A percentile compares a stretch with the other conserved stretches of the same genome.
Evolutionary conservation across 495 filamentous ascomycete species (phyloP).

Genomic region (Xanthoparmelia taractica): DNA sequence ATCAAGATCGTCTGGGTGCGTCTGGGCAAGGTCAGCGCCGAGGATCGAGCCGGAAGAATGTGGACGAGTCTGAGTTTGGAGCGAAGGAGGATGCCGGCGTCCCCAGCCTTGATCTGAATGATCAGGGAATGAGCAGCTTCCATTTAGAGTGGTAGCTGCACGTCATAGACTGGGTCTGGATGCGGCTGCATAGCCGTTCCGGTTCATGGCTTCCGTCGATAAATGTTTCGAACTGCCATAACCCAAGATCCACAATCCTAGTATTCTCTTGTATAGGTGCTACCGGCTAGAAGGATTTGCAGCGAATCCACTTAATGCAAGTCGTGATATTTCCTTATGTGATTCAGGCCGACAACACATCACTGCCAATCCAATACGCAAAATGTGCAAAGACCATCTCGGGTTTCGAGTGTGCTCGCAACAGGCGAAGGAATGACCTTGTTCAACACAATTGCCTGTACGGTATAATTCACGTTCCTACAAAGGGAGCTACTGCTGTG

Average conservation of each 20-base stretch:
- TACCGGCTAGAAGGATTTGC: too few species aligned
- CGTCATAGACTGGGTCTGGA: too few species aligned
- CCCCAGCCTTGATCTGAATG: not conserved
- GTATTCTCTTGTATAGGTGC: too few species aligned
- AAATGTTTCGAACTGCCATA: too few species aligned
- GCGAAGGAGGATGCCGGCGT: not conserved
- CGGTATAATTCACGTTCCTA: not conserved
- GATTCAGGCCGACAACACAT: too few species aligned
- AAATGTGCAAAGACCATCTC: not conserved
- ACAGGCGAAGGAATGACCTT: conserved; percentile 2
- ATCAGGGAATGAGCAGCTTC: conserved; percentile 25
- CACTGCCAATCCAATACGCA: too few species aligned
- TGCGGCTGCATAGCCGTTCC: too few species aligned
- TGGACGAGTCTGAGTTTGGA: conserved; percentile 19
- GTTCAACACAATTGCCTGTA: not conserved
- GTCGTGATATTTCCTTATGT: too few species aligned
- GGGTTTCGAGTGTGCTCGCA: not conserved
- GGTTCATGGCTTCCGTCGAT: too few species aligned
- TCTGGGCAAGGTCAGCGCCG: conserved; percentile 16
- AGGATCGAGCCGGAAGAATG: conserved; percentile 28
- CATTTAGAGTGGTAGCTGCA: too few species aligned
- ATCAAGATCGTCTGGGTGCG: conserved; percentile 24
- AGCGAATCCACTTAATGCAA: too few species aligned
- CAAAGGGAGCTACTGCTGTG: not conserved
- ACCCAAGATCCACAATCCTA: too few species aligned